Evolutionary conservation across 805 yeast species (phyloP).

Genomic region (Yarrowia sp.): DNA sequence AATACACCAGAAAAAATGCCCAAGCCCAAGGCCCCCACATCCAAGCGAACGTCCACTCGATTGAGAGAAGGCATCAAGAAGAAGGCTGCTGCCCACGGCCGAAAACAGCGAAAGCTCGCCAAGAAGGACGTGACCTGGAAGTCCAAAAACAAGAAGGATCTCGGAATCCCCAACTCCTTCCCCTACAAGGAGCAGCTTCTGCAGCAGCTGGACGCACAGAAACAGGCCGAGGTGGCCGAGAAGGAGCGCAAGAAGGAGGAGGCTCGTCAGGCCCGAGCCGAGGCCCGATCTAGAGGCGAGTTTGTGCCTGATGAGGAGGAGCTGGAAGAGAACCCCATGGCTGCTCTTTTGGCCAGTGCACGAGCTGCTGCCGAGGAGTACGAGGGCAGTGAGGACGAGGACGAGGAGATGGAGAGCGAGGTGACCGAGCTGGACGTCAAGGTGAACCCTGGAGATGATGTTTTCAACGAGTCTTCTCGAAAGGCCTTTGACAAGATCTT

Average conservation of each 20-base stretch:
- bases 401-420: slow-evolving; percentile 59
- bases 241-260: slow-evolving; percentile 52
- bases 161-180: slow-evolving; percentile 93
- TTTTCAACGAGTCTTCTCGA: slow-evolving; percentile 52
- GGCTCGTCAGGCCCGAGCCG: slow-evolving; percentile 44
- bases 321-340: slow-evolving; percentile 59
- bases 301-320: slow-evolving; percentile 49
- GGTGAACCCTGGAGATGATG: slow-evolving; percentile 53
- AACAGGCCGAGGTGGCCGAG: slow-evolving; percentile 55
- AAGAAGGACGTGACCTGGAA: slow-evolving; percentile 96
- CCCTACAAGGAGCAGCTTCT: slow-evolving; percentile 91
- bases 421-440: slow-evolving; percentile 55
- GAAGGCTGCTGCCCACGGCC: slow-evolving; percentile 89
- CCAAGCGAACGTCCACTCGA: slow-evolving; percentile 90
- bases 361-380: slow-evolving; percentile 82
- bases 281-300: slow-evolving; percentile 52
- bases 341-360: slow-evolving; percentile 89
- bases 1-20: slow-evolving; percentile 26
- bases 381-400: slow-evolving; percentile 59
- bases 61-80: slow-evolving; percentile 96
- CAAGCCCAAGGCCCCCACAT: slow-evolving; percentile 46
- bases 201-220: slow-evolving; percentile 58
- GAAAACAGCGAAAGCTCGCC: slow-evolving; percentile 80
- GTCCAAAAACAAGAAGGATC: slow-evolving; percentile 81
- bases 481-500: slow-evolving; percentile 94